phyloP scores from a whole-genome alignment of 768 basidiomycete species.

The Paxillus ammoniavirescens region DNA sequence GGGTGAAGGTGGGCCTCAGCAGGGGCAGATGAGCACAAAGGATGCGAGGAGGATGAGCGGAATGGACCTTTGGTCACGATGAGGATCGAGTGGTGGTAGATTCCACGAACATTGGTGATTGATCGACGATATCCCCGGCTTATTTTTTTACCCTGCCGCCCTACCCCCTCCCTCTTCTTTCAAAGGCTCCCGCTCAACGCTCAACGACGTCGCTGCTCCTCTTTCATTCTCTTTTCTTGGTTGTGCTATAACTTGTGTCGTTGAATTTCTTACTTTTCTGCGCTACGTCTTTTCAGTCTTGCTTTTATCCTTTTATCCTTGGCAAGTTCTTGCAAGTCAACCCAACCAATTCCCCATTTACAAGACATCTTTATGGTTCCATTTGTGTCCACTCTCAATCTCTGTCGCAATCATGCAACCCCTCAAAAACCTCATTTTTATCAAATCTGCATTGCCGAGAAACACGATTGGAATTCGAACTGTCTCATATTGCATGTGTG shows the following conservation, averaged over 20 bases:
- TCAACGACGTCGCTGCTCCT: neutral
- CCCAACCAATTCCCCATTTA: constrained; percentile 13
- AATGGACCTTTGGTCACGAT: constrained; percentile 78
- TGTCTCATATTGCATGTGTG: no score
- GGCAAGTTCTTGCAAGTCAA: constrained; percentile 10
- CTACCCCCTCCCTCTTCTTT: no score
- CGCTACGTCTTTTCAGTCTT: neutral
- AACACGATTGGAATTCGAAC: no score
- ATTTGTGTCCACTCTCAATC: neutral
- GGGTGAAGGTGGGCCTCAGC: constrained; percentile 38
- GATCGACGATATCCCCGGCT: constrained; percentile 6
- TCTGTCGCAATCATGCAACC: neutral
- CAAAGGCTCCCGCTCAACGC: neutral
- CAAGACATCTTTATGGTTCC: constrained; percentile 12
- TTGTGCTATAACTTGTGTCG: constrained; percentile 2
- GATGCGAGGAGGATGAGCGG: constrained; percentile 60
- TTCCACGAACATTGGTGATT: constrained; percentile 1
- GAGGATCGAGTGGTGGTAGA: constrained; percentile 23
- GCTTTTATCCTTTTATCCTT: neutral
- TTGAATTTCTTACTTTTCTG: neutral
- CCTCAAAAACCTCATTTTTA: neutral
- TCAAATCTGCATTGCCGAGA: no score
- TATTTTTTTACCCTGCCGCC: neutral
- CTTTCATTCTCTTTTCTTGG: neutral
- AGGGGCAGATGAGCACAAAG: constrained; percentile 46